Conservation (phyloP, 2,329 filamentous ascomycete species). For the Colletotrichum sp. region DNA sequence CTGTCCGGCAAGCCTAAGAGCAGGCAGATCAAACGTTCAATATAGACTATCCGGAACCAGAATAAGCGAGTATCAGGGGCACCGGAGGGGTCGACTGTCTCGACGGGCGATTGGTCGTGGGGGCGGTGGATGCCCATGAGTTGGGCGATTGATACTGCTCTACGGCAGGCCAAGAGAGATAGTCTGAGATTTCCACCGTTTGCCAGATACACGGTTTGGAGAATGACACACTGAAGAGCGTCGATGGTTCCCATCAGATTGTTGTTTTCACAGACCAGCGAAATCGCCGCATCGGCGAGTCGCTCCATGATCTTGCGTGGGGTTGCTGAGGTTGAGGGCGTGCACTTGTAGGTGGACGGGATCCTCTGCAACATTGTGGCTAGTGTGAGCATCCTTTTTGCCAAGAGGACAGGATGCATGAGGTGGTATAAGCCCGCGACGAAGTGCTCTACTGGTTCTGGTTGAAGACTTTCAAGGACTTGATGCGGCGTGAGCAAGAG, state of each 20-base stretch:
- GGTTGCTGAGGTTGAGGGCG: conserved; percentile 23
- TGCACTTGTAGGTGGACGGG: conserved; percentile 32
- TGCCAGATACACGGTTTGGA: conserved; percentile 49
- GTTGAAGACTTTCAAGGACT: not conserved
- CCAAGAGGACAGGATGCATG: conserved; percentile 44
- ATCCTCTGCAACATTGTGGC: conserved; percentile 39
- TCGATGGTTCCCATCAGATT: conserved; percentile 48
- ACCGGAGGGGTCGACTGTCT: conserved; percentile 4
- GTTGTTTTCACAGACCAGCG: conserved; percentile 49
- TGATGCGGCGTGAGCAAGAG: conserved; percentile 27
- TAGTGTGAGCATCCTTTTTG: conserved; percentile 42
- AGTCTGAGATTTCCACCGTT: conserved; percentile 50
- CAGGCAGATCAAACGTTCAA: conserved; percentile 41
- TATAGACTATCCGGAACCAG: conserved; percentile 42
- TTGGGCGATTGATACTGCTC: conserved; percentile 49
- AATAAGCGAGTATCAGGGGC: conserved; percentile 24
- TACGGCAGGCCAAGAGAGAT: conserved; percentile 48
- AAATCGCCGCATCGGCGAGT: conserved; percentile 32
- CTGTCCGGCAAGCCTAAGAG: conserved; percentile 42
- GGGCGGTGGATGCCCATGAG: conserved; percentile 39
- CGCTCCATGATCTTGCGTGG: conserved; percentile 26
- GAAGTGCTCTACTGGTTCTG: not conserved
- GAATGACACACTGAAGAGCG: conserved; percentile 52
- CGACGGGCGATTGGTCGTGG: conserved; percentile 1
- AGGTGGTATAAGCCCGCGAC: conserved; percentile 24